phyloP scores from a whole-genome alignment of 371 early-diverging fungal genomes.

The Neoconidiobolus thromboides region DNA sequence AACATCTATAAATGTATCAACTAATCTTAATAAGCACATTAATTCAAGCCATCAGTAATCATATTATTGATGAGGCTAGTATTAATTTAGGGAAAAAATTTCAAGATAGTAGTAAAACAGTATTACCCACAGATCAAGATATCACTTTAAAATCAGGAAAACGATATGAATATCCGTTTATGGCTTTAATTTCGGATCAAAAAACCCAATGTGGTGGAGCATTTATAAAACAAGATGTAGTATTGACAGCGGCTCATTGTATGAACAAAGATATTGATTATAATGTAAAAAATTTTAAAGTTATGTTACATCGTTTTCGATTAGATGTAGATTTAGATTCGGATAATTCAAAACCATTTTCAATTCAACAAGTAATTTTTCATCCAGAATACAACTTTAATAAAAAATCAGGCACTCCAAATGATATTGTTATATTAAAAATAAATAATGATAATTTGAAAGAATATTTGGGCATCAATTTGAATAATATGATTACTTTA shows the following conservation, averaged over 20 bases:
- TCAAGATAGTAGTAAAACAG: too few species aligned
- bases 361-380: background rate
- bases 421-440: background rate
- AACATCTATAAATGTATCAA: too few species aligned
- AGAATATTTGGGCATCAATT: background rate
- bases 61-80: too few species aligned
- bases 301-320: conserved; percentile 1
- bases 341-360: background rate
- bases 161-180: background rate
- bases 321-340: background rate
- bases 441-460: background rate
- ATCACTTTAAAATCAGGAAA: background rate
- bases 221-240: background rate
- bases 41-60: too few species aligned
- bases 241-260: conserved; percentile 1
- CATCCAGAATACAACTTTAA: background rate
- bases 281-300: background rate
- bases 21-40: too few species aligned
- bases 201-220: background rate
- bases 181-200: background rate
- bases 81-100: too few species aligned
- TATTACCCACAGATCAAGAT: too few species aligned
- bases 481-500: background rate
- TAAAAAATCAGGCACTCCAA: background rate
- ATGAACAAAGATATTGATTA: background rate